Percentiles rank a stretch among this genome's conserved stretches.
These are phyloP conservation scores for Saccharomyces uvarum DNA, from an alignment of 1,139 yeast genomes.

Conservation along the genomic window DNA sequence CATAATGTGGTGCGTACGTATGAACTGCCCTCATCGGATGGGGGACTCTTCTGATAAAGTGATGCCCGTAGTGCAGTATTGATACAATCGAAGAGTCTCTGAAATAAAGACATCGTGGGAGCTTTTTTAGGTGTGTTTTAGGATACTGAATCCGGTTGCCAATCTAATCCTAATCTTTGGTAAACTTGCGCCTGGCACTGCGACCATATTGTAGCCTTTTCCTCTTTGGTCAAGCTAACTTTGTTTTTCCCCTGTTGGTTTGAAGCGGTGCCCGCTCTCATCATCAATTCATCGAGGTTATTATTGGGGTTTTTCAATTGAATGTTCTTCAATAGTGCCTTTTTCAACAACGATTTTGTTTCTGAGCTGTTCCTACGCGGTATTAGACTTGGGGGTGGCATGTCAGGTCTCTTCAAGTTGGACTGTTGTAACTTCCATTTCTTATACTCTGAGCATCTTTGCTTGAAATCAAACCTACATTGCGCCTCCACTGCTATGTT, in stretches of 20 bases:
- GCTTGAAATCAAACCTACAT: constrained; percentile 52
- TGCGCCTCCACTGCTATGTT: constrained; percentile 65
- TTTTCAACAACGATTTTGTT: constrained; percentile 16
- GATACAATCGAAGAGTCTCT: background rate
- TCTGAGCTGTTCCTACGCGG: constrained; percentile 10
- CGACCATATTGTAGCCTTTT: constrained; percentile 51
- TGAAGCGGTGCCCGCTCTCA: constrained; percentile 3
- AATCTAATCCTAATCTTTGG: constrained; percentile 47
- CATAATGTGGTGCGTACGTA: background rate
- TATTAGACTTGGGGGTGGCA: constrained; percentile 31
- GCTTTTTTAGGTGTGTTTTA: background rate
- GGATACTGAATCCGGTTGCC: constrained; percentile 43
- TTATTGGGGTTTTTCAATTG: constrained; percentile 13
- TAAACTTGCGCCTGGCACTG: constrained; percentile 52
- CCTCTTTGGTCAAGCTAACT: constrained; percentile 41
- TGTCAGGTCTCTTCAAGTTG: constrained; percentile 26
- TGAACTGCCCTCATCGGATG: background rate
- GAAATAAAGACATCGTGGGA: background rate
- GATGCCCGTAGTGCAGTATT: background rate
- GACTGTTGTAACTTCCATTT: constrained; percentile 31
- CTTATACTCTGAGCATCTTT: constrained; percentile 39
- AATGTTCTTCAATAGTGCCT: constrained; percentile 25
- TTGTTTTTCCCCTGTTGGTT: constrained; percentile 11
- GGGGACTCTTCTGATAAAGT: background rate
- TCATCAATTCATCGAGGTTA: background rate